Evolutionary conservation across 306 rosid genomes (phyloP), one percentile per base, ranked within the genome.

Genomic region (Castanea crenata): DNA sequence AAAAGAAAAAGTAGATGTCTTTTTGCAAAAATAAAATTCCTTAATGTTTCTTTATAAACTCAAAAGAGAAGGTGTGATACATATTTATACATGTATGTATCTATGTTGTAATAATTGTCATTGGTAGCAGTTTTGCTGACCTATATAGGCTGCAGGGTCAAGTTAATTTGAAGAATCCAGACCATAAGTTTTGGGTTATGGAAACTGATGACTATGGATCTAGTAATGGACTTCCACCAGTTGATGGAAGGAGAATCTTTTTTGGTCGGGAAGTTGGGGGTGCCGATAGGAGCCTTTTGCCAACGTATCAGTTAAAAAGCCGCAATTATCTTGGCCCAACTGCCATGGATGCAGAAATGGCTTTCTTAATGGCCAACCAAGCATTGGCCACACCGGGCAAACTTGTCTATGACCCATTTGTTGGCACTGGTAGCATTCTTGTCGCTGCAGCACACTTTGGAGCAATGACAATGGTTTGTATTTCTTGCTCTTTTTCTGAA

Each of bases 271-370:
- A 92, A 83, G 81, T 92, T 69, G 99, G 99, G 49, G 92, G 85
- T 82, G 91, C 98, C 31, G 97, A 91, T 79, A 89, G 99, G 90
- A 95, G 79, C 82, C 96, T 92, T 82, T 11, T 95, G 55, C 99
- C 99, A n/a, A 90, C 98, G 32, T 95, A 92, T 82, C 93, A 95
- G 79, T 83, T 95, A 84, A 95, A 95, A 85, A 95, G 95, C 81
- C 99, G 98, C 55, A 85, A 73, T 69, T 95, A 95, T 89, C 97
- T 95, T 67, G 99, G 99, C 64, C 99, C 99, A 81, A 95, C 99
- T n/a, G 99, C 99, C 78, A 95, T 95, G 99, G 99, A 95, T 87
- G 98, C 99, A 4, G 99, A 95, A 87, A 87, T 95, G 81, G 98
- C 98, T 71, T 92, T 95, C 84, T 84, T 95, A 71, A 95, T 95